These are phyloP conservation scores for Obelidium mucronatum DNA, from an alignment of 192 early-diverging fungal species.

Conservation along the genomic window DNA sequence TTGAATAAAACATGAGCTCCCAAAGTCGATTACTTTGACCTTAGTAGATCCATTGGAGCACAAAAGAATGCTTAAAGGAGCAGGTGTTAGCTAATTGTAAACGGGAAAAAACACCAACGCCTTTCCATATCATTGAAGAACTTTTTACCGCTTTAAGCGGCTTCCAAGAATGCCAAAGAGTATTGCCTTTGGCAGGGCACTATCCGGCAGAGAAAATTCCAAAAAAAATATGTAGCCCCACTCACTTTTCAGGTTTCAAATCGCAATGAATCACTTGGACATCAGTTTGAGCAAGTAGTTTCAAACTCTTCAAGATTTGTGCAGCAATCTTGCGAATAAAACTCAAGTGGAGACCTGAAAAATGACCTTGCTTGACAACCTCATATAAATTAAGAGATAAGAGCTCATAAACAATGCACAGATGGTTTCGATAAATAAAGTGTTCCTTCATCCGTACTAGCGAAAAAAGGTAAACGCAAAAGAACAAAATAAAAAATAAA, in stretches of 20 bases:
- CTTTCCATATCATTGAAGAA: too few species aligned
- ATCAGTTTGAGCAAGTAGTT: conserved; percentile 33
- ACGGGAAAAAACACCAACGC: too few species aligned
- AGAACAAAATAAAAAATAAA: not conserved
- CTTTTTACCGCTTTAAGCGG: too few species aligned
- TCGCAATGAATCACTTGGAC: conserved; percentile 54
- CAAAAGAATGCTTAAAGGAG: too few species aligned
- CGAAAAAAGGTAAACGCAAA: not conserved
- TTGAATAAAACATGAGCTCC: conserved; percentile 51
- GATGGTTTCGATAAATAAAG: conserved; percentile 43
- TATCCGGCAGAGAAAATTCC: not conserved
- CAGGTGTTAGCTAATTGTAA: too few species aligned
- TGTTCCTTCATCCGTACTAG: conserved; percentile 41
- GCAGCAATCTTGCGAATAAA: conserved; percentile 27
- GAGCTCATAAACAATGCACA: conserved; percentile 54
- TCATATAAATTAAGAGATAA: conserved; percentile 50
- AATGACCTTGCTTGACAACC: conserved; percentile 22
- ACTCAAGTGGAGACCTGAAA: conserved; percentile 34
- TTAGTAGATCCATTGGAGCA: too few species aligned
- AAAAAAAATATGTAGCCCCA: not conserved
- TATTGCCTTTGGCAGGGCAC: too few species aligned
- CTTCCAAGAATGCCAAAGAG: too few species aligned
- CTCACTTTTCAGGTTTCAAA: conserved; percentile 57
- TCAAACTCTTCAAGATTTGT: conserved; percentile 38
- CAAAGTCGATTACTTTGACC: conserved; percentile 59